phyloP scores from a whole-genome alignment of 108 stramenopile genomes.

The Discostella stelligeroides region DNA sequence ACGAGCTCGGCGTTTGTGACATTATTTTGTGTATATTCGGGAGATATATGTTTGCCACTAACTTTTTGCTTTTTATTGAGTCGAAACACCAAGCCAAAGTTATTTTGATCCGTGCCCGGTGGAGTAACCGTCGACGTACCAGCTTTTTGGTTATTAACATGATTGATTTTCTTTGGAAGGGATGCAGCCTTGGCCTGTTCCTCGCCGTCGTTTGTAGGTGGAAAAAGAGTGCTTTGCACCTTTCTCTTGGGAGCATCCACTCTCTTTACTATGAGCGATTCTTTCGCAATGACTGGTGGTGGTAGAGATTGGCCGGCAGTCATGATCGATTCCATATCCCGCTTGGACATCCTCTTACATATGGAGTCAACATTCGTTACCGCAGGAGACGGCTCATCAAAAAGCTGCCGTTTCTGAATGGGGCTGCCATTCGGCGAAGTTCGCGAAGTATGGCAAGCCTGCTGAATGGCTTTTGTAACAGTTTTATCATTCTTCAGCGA shows the following conservation, averaged over 20 bases:
- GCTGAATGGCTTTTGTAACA: conserved; percentile 23
- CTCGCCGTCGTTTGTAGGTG: neutral
- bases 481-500: conserved; percentile 1
- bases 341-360: conserved; percentile 29
- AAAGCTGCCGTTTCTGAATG: conserved; percentile 26
- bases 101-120: conserved; percentile 15
- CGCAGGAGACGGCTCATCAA: conserved; percentile 19
- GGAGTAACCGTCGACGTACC: conserved; percentile 27
- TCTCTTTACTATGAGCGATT: conserved; percentile 5
- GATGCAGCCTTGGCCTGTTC: neutral
- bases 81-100: conserved; percentile 19
- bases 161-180: neutral
- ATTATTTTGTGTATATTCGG: conserved; percentile 16
- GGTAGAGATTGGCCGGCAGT: conserved; percentile 37
- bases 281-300: conserved; percentile 22
- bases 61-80: conserved; percentile 32
- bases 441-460: conserved; percentile 31
- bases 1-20: neutral
- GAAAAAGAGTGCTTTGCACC: conserved; percentile 18
- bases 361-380: neutral
- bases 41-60: conserved; percentile 16
- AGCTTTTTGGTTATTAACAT: conserved; percentile 11
- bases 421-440: conserved; percentile 23
- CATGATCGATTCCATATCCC: conserved; percentile 29
- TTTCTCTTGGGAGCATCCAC: conserved; percentile 11